phyloP scores from a whole-genome alignment of 257 asterid genomes.

The Gentiana macrophylla region DNA sequence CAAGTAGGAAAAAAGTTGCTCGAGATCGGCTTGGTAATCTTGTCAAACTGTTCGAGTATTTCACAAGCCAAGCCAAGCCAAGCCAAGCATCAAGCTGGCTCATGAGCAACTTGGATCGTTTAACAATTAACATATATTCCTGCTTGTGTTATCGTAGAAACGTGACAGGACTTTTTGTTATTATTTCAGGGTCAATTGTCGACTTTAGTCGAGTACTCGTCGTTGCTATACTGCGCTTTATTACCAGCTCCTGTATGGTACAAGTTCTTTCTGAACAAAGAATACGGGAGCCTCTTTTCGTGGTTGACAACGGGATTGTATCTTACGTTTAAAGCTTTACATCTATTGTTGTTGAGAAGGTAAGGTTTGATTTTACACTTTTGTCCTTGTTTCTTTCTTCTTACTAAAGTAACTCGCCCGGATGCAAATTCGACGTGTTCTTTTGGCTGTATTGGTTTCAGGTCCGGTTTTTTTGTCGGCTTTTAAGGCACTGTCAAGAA shows the following conservation, averaged over 20 bases:
- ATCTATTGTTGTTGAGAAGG: slow-evolving; percentile 74
- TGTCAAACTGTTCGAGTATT: too few relatives aligned
- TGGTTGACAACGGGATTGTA: slow-evolving; percentile 77
- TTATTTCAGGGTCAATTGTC: slow-evolving; percentile 89
- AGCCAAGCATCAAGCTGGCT: too few relatives aligned
- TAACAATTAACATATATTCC: too few relatives aligned
- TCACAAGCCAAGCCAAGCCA: too few relatives aligned
- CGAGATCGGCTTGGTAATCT: too few relatives aligned
- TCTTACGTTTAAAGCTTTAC: slow-evolving; percentile 65
- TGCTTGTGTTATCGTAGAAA: too few relatives aligned
- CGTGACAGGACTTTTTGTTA: too few relatives aligned
- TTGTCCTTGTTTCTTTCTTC: neutral
- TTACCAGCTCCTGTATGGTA: slow-evolving; percentile 91
- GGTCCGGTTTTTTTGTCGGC: slow-evolving; percentile 66
- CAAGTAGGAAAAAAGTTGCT: too few relatives aligned
- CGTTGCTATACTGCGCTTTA: slow-evolving; percentile 77
- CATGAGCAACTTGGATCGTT: too few relatives aligned
- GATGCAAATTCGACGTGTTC: slow-evolving; percentile 8
- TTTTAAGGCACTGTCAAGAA: slow-evolving; percentile 58
- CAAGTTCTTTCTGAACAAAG: slow-evolving; percentile 81
- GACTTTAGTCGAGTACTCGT: slow-evolving; percentile 68
- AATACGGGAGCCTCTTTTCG: slow-evolving; percentile 81
- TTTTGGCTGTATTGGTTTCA: slow-evolving; percentile 13
- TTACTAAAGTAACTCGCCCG: neutral
- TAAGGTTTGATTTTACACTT: slow-evolving; percentile 41